Evolutionary conservation across 768 basidiomycete species (phyloP), one percentile per base, ranked within the genome.

Genomic region (Boletus coccyginus): DNA sequence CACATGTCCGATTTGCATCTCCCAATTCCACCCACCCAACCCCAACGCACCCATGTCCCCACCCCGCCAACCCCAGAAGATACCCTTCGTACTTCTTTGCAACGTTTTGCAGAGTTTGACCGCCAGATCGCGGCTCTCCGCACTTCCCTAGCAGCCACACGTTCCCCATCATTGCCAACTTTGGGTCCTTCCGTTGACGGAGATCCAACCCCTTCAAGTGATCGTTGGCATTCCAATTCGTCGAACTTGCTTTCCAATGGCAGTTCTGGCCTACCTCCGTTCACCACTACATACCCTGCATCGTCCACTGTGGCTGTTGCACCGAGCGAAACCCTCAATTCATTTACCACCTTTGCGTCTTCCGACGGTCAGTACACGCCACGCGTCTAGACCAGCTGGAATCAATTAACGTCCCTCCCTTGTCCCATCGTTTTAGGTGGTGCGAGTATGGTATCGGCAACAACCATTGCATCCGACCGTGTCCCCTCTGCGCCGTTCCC

Each of bases 91-190:
- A 61, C 74, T 16, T 77, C 81, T 1, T 57, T 84, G 24, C 80
- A 81, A 35, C 77, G 81, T 33, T 82, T 83, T 60, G 78, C 76
- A 68, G 74, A 76, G 31, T 83, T 84, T 56, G 81, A 85, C 62
- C 74, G 73, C 50, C 75, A 83, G 48, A 83, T 82, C 44, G 75
- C 78, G 57, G 75, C 75, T 19, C 66, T 83, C 57, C 76, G 80
- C 29, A 74, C 70, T 52, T 77, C 76, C 36, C 70, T 72, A 46
- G 68, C 59, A 44, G 50, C 60, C 5, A 63, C 65, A 66, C 57
- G 64, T 58, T 64, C 71, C 38, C 46, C 71, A 24, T 55, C 64
- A 58, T 60, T 62, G 55, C 70, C 71, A 49, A 63, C 66, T 13
- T 13, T 66, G 52, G 63, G 44, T 29, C 52, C 60, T 47, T 62